phyloP scores from a whole-genome alignment of 2,329 filamentous ascomycete species.

The Intubia oerlemansii region DNA sequence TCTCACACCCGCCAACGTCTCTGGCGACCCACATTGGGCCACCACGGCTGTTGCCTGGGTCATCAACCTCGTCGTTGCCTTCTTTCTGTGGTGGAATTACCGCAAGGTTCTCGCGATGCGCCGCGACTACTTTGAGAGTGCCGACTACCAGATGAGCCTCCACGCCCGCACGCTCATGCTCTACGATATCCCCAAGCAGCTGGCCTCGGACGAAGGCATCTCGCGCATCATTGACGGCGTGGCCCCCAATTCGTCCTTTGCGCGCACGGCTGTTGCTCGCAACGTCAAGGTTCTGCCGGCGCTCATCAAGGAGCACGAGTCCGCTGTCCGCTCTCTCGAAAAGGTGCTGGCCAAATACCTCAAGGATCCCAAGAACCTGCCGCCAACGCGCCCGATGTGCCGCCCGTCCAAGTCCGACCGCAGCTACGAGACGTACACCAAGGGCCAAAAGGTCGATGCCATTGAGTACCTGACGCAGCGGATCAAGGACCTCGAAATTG shows the following conservation, averaged over 20 bases:
- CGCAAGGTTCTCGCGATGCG: conserved; percentile 48
- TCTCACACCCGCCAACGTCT: conserved; percentile 38
- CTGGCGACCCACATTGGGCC: conserved; percentile 31
- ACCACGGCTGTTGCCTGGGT: conserved; percentile 37
- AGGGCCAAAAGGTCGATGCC: conserved; percentile 64
- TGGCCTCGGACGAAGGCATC: conserved; percentile 69
- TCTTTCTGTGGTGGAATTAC: conserved; percentile 85
- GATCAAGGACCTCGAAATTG: conserved; percentile 60
- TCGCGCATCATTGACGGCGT: conserved; percentile 63
- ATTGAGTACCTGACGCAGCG: conserved; percentile 82
- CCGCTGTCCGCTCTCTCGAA: conserved; percentile 65
- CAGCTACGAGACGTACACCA: conserved; percentile 38
- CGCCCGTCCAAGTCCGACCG: conserved; percentile 63
- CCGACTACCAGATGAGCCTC: conserved; percentile 73
- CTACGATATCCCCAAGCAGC: conserved; percentile 62
- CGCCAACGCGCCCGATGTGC: conserved; percentile 55
- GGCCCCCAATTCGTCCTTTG: conserved; percentile 57
- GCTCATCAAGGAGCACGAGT: conserved; percentile 65
- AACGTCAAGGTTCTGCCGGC: conserved; percentile 82
- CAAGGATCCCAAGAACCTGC: conserved; percentile 65
- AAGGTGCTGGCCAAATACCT: conserved; percentile 73
- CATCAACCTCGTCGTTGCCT: conserved; percentile 55
- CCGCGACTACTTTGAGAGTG: conserved; percentile 60
- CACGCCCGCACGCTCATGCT: conserved; percentile 57
- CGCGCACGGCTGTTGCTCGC: conserved; percentile 63